Conservation (phyloP, 768 basidiomycete genomes). For the Saitozyma podzolica region DNA sequence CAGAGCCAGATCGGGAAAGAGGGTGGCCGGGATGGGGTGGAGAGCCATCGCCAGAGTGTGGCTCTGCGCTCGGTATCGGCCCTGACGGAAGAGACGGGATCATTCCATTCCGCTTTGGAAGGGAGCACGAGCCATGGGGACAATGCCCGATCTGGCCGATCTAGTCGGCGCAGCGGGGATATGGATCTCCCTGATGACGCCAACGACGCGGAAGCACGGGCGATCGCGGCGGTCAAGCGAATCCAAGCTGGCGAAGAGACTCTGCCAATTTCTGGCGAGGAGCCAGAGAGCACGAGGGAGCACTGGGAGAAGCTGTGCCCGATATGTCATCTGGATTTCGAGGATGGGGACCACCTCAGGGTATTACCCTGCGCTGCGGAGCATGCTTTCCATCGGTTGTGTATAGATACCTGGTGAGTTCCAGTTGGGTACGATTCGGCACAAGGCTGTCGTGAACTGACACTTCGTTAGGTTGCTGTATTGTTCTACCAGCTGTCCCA, state of each 20-base stretch:
- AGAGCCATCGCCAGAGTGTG: too few species aligned
- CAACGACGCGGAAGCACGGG: too few species aligned
- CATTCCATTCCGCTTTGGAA: conserved; percentile 10
- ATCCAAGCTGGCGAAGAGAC: too few species aligned
- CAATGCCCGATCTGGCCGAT: too few species aligned
- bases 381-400: conserved; percentile 83
- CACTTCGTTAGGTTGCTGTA: conserved; percentile 70
- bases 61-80: too few species aligned
- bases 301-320: conserved; percentile 68
- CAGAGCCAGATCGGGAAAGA: too few species aligned
- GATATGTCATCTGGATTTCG: conserved; percentile 91
- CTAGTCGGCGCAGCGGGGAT: too few species aligned
- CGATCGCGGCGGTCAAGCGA: too few species aligned
- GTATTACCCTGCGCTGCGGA: conserved; percentile 87
- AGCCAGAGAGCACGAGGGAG: too few species aligned
- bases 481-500: conserved; percentile 83
- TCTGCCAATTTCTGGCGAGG: too few species aligned
- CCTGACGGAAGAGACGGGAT: conserved; percentile 4
- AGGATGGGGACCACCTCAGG: conserved; percentile 87
- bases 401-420: conserved; percentile 70
- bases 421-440: background rate
- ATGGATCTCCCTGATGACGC: too few species aligned
- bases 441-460: conserved; percentile 2
- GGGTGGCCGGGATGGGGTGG: too few species aligned
- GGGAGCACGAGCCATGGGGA: background rate